phyloP scores from a whole-genome alignment of 139 green algal species.

The Spirogloea muscicola region DNA sequence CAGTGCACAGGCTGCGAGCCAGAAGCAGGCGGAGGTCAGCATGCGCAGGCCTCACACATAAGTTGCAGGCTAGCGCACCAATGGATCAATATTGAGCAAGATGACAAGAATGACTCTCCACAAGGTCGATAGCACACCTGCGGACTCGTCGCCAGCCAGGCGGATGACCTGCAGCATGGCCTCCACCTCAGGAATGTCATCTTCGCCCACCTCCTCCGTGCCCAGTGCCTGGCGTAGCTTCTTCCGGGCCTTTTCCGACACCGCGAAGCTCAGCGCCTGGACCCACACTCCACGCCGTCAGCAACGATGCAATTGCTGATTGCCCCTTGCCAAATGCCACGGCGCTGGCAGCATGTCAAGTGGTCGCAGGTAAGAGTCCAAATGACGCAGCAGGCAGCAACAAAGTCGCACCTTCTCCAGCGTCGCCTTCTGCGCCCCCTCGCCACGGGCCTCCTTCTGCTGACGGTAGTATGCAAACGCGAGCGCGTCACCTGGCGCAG shows the following conservation, averaged over 20 bases:
- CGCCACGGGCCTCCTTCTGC: conserved; percentile 8
- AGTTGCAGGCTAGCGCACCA: too few species aligned
- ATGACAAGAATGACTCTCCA: neutral
- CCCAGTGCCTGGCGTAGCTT: neutral
- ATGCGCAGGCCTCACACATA: too few species aligned
- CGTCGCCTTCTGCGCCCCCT: neutral
- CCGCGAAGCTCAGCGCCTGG: neutral
- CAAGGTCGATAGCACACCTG: neutral
- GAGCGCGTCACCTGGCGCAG: conserved; percentile 30
- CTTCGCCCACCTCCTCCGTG: neutral
- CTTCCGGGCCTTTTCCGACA: too few species aligned
- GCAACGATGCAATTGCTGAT: neutral
- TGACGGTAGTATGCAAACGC: conserved; percentile 37
- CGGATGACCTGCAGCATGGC: conserved; percentile 10
- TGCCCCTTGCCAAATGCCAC: neutral
- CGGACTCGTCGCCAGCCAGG: conserved; percentile 12
- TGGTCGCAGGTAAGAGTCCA: too few species aligned
- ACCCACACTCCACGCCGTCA: neutral
- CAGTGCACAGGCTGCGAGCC: too few species aligned
- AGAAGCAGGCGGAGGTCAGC: too few species aligned
- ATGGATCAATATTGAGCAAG: too few species aligned
- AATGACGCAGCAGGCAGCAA: neutral
- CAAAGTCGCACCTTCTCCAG: neutral
- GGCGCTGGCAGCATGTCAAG: too few species aligned
- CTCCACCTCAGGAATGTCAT: neutral